Base-by-base conservation (phyloP, 805 yeast genomes). In the Ogataea pini region DNA sequence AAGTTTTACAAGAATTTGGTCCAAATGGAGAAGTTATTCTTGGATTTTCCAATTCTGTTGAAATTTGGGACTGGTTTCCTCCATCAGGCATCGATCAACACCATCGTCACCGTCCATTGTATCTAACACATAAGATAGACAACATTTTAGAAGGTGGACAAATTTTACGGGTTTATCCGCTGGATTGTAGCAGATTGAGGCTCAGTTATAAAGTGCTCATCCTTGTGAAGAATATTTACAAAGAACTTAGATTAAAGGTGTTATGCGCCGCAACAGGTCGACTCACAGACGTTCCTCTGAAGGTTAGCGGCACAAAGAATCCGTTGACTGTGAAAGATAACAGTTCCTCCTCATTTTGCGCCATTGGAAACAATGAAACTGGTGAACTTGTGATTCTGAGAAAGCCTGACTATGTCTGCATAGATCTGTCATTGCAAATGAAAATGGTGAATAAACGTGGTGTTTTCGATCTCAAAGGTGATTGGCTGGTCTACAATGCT, bases 401-500 rank as follows among this genome's bases (percentile, higher is more conserved):
- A 17, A 27, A 18, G 6, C 40, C 40, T 4, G 24, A 27, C 16
- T 39, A 28, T 24, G 17, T 18, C 10, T 16, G 32, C 13, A 18
- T 39, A 16, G 33, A 39, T 16, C 14, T 39, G 42, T 9, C 42
- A 12, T 27, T 39, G 25, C 33, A 37, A n/a, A 42, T 61, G n/a
- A 58, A 57, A 44, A 42, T 57, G 22, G 25, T 55, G 16, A 74
- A 72, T 42, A 67, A 63, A 10, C 46, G 52, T 25, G 77, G 82
- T 1, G 72, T 80, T 1, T 73, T 73, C 54, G 84, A 79, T 55
- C 38, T 79, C 2, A 69, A 70, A 31, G 81, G 77, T 7, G 64
- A 72, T 36, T 77, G 82, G 80, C 57, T 80, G 17, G 76, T 72
- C 6, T 77, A 72, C 53, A 68, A 72, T 10, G 79, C 81, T 0